These are phyloP conservation scores for Microbotryum silenes-acaulis DNA, from an alignment of 1,284 basidiomycete genomes.

Conservation along the genomic window DNA sequence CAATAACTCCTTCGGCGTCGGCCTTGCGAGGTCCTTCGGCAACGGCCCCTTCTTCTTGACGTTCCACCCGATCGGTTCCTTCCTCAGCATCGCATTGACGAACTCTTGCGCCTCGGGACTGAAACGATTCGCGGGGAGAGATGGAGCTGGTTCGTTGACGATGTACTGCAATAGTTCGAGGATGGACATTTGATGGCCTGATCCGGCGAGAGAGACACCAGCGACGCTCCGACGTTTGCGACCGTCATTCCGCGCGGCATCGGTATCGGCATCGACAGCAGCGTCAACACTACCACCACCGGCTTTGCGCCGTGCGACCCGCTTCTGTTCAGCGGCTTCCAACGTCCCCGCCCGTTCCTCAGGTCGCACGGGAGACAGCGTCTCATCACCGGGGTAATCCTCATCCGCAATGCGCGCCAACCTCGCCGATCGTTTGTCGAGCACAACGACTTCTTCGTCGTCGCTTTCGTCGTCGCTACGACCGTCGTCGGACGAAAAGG, in stretches of 20 bases:
- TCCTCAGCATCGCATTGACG: slow-evolving; percentile 56
- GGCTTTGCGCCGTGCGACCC: slow-evolving; percentile 15
- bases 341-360: slow-evolving; percentile 26
- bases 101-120: slow-evolving; percentile 46
- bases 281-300: not conserved
- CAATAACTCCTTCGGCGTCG: slow-evolving; percentile 71
- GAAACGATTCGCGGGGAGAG: slow-evolving; percentile 52
- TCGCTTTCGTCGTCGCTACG: slow-evolving; percentile 49
- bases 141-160: slow-evolving; percentile 89
- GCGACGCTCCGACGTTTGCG: slow-evolving; percentile 45
- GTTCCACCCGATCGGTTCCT: slow-evolving; percentile 54
- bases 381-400: slow-evolving; percentile 27
- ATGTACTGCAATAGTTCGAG: slow-evolving; percentile 94
- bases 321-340: slow-evolving; percentile 25
- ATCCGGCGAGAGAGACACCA: slow-evolving; percentile 80
- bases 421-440: slow-evolving; percentile 43
- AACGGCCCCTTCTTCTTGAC: slow-evolving; percentile 40
- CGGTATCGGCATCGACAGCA: slow-evolving; percentile 1
- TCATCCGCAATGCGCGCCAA: slow-evolving; percentile 10
- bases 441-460: slow-evolving; percentile 19
- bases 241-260: slow-evolving; percentile 14
- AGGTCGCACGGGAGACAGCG: slow-evolving; percentile 32
- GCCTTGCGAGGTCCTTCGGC: slow-evolving; percentile 43
- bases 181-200: slow-evolving; percentile 92
- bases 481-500: slow-evolving; percentile 53